Base-by-base conservation (phyloP, 176 grass and related monocot species). In the Triticum timopheevii region DNA sequence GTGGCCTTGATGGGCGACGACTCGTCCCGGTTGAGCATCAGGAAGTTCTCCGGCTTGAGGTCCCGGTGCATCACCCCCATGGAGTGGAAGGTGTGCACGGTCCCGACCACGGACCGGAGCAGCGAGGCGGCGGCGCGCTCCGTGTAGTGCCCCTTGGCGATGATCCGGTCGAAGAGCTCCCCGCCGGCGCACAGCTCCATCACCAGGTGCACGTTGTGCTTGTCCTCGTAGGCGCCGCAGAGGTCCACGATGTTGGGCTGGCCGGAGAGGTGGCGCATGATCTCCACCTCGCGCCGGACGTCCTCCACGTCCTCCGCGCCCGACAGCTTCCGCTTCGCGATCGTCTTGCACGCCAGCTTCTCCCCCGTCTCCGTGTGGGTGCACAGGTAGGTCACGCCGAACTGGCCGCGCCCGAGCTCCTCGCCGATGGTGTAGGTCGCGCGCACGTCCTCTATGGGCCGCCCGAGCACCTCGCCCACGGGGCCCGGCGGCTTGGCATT, bases 161-260 rank as follows among this genome's bases (percentile, higher is more conserved):
- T 95, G 84, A 97, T 91, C 22, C 95, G 87, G 79, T 97, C 95
- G 68, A 97, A 97, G 86, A 95, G 91, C 92, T 97, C 90, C 82
- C 92, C 92, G 82, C 90, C 92, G 61, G 87, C 88, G 87, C 95
- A 97, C 34, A 97, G 82, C 93, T 98, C 95, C 95, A 98, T 98
- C 2, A 98, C 95, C 7, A 97, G 87, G 87, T 97, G 92, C 13
- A 97, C 92, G 56, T 76, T 84, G 31, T 91, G 87, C 87, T 90
- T 92, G 86, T 97, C 92, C 92, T 97, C 95, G 64, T 89, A 97
- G 5, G 92, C 95, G 20, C 92, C 92, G 7, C 70, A 79, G 58
- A 97, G 85, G 56, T 35, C 87, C 1, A 97, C 95, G 1, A 95
- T 87, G 90, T 95, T 93, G 24, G 79, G 63, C 56, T 97, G 92